Conservation (phyloP, 805 yeast genomes). For the Candida ortonii region DNA sequence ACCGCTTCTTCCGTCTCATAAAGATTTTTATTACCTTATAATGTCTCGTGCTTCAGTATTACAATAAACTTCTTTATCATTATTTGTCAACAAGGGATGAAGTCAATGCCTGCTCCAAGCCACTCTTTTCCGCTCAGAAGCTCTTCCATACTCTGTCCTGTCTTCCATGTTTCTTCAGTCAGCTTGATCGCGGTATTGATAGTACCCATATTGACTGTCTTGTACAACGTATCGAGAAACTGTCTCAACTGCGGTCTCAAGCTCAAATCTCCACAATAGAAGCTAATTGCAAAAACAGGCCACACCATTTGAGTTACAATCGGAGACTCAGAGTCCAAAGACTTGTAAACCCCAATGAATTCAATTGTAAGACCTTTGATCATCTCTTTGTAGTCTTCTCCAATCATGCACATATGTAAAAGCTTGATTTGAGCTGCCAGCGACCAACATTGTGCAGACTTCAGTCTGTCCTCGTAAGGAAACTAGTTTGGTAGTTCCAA, state of each 20-base stretch:
- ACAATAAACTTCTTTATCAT: no score
- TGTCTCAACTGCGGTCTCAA: slow-evolving; percentile 32
- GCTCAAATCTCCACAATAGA: slow-evolving; percentile 37
- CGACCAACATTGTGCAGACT: slow-evolving; percentile 59
- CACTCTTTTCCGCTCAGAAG: slow-evolving; percentile 42
- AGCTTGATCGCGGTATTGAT: slow-evolving; percentile 41
- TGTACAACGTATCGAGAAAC: slow-evolving; percentile 42
- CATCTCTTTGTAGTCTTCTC: slow-evolving; percentile 20
- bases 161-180: slow-evolving; percentile 46
- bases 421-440: slow-evolving; percentile 36
- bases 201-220: slow-evolving; percentile 55
- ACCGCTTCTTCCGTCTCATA: no score
- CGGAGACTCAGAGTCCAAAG: slow-evolving; percentile 46
- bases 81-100: slow-evolving; percentile 35
- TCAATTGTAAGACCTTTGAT: slow-evolving; percentile 40
- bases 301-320: slow-evolving; percentile 60
- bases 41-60: no score
- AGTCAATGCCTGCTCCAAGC: slow-evolving; percentile 51
- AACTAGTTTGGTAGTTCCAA: slow-evolving; percentile 24
- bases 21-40: no score
- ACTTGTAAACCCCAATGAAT: slow-evolving; percentile 45
- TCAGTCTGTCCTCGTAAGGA: slow-evolving; percentile 40
- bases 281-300: slow-evolving; percentile 53
- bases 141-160: slow-evolving; percentile 41
- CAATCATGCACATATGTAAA: slow-evolving; percentile 20